Conservation (phyloP, 306 rosid species). For the Castanospermum australe region DNA sequence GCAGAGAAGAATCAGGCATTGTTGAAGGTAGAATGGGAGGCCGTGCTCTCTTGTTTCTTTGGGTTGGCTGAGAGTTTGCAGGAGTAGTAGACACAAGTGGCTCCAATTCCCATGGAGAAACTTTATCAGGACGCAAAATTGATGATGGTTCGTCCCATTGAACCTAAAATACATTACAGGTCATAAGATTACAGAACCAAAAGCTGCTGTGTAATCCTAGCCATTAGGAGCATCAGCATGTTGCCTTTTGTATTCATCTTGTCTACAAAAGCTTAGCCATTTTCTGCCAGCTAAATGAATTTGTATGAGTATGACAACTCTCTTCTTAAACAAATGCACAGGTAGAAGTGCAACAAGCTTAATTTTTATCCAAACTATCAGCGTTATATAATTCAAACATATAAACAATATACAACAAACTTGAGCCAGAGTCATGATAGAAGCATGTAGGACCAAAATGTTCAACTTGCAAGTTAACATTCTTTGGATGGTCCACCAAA, state of each 20-base stretch:
- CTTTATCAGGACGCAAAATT: slow-evolving; percentile 90
- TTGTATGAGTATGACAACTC: slow-evolving; percentile 1
- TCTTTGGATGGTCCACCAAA: background rate
- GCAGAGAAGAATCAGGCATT: slow-evolving; percentile 57
- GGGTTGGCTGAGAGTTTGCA: slow-evolving; percentile 69
- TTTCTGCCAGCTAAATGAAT: slow-evolving; percentile 8
- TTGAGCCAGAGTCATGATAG: background rate
- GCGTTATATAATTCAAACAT: background rate
- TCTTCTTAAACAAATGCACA: background rate
- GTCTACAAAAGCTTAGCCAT: background rate
- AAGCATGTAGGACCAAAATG: background rate
- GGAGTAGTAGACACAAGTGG: slow-evolving; percentile 75
- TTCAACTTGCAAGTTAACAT: background rate
- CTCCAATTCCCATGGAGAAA: slow-evolving; percentile 97
- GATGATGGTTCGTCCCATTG: slow-evolving; percentile 99
- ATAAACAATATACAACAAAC: background rate
- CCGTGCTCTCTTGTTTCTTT: slow-evolving; percentile 83
- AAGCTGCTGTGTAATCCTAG: background rate
- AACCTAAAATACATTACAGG: slow-evolving; percentile 52
- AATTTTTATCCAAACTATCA: background rate
- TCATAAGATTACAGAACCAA: slow-evolving; percentile 5
- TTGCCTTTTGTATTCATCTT: background rate
- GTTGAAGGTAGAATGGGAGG: slow-evolving; percentile 72
- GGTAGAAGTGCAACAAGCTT: background rate
- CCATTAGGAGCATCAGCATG: slow-evolving; percentile 1